A percentile compares a stretch with the other conserved stretches of the same genome.
phyloP scores from a whole-genome alignment of 106 monocot genomes.

The Allium fistulosum region DNA sequence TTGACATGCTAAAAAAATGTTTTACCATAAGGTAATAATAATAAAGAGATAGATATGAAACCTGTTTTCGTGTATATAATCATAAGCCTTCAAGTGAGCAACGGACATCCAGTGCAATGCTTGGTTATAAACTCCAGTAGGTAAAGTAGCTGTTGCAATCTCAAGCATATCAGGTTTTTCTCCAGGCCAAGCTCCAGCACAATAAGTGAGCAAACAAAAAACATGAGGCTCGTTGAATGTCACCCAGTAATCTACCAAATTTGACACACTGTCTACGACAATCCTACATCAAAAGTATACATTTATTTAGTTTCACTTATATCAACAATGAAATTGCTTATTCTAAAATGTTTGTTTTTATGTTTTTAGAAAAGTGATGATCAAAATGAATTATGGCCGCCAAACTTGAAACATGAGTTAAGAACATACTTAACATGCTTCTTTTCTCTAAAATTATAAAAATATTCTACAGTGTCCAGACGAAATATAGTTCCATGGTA shows the following conservation, averaged over 20 bases:
- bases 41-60: not conserved
- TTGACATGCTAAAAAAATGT: too few species aligned
- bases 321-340: too few species aligned
- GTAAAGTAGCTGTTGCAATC: slow-evolving; percentile 78
- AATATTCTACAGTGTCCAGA: too few species aligned
- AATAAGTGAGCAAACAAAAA: slow-evolving; percentile 81
- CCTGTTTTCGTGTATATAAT: slow-evolving; percentile 78
- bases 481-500: too few species aligned
- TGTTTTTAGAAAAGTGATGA: not conserved
- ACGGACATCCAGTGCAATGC: slow-evolving; percentile 70
- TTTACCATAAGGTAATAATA: too few species aligned
- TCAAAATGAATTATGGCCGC: not conserved
- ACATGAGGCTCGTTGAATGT: slow-evolving; percentile 97
- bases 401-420: not conserved
- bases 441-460: not conserved
- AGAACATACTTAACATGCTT: not conserved
- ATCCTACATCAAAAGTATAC: slow-evolving; percentile 39
- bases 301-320: not conserved
- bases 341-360: too few species aligned
- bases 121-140: slow-evolving; percentile 77
- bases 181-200: slow-evolving; percentile 95
- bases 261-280: slow-evolving; percentile 69
- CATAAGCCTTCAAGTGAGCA: slow-evolving; percentile 82
- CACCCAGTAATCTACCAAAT: slow-evolving; percentile 93
- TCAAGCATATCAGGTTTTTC: slow-evolving; percentile 87